Percentiles rank a stretch among this genome's conserved stretches.
Conservation (phyloP, 495 filamentous ascomycete species). For the Penicillium salamii region DNA sequence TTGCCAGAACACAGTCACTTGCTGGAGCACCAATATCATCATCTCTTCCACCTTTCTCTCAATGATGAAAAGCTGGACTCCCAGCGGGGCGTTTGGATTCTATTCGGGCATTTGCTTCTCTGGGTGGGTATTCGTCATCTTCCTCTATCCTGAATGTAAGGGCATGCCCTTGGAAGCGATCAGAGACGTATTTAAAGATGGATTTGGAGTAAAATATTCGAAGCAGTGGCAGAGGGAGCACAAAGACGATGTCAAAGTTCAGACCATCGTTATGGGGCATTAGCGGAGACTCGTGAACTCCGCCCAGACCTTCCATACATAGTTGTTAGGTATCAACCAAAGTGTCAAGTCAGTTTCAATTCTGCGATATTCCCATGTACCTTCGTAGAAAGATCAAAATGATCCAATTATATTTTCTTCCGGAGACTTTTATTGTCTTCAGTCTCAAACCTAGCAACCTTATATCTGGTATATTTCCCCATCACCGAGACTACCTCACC, state of each 20-base stretch:
- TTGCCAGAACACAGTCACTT: conserved; percentile 38
- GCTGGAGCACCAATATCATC: conserved; percentile 52
- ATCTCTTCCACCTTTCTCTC: conserved; percentile 50
- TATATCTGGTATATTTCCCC: no score
- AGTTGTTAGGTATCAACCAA: no score
- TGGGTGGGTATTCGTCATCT: conserved; percentile 44
- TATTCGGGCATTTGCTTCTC: conserved; percentile 47
- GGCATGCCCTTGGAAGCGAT: conserved; percentile 50
- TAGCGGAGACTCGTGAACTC: not conserved
- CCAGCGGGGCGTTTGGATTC: conserved; percentile 49
- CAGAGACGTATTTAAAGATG: conserved; percentile 39
- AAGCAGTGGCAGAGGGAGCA: conserved; percentile 35
- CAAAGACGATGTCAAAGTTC: conserved; percentile 1
- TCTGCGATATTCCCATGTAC: no score
- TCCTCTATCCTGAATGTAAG: conserved; percentile 47
- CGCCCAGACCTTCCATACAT: no score
- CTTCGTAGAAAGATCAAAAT: no score
- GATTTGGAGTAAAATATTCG: conserved; percentile 43
- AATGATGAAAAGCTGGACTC: conserved; percentile 47
- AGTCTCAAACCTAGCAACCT: no score
- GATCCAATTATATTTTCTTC: no score
- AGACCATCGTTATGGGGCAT: not conserved
- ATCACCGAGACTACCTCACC: no score
- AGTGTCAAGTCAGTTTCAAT: no score
- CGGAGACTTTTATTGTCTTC: no score